Evolutionary conservation across 129 eudicot species (phyloP).

Genomic region (Silybum marianum): DNA sequence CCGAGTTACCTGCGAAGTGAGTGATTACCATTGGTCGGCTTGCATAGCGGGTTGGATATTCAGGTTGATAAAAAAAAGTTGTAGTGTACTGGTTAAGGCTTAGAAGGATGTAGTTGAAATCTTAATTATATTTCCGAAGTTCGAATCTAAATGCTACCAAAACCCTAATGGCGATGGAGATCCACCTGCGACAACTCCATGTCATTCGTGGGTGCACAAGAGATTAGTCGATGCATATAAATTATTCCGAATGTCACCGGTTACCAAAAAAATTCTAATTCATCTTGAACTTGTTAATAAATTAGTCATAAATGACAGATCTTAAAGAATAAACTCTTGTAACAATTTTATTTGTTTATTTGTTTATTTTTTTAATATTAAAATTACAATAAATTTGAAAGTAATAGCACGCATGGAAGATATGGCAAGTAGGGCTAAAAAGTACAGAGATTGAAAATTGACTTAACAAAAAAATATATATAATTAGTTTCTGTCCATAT

Average conservation of each 20-base stretch:
- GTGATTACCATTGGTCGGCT: too few species aligned
- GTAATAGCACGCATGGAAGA: not conserved
- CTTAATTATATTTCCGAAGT: not conserved
- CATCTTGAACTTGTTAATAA: not conserved
- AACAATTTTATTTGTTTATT: not conserved
- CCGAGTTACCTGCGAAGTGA: too few species aligned
- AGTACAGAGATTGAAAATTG: not conserved
- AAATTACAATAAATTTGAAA: not conserved
- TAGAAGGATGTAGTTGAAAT: not conserved
- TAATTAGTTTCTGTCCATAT: not conserved
- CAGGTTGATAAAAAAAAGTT: too few species aligned
- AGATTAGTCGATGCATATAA: too few species aligned
- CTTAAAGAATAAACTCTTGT: not conserved
- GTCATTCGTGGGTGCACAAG: too few species aligned
- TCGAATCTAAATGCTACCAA: not conserved
- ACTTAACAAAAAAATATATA: not conserved
- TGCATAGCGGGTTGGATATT: too few species aligned
- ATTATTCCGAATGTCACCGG: too few species aligned
- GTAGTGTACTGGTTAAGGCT: not conserved
- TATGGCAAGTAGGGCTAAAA: slow-evolving; percentile 6
- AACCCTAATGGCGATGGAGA: not conserved
- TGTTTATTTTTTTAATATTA: not conserved
- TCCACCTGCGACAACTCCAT: not conserved
- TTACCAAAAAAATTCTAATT: too few species aligned
- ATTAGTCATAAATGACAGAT: not conserved